A percentile compares a stretch with the other conserved stretches of the same genome.
phyloP scores from a whole-genome alignment of 177 flowering plant species.

The Vitis hybrid region DNA sequence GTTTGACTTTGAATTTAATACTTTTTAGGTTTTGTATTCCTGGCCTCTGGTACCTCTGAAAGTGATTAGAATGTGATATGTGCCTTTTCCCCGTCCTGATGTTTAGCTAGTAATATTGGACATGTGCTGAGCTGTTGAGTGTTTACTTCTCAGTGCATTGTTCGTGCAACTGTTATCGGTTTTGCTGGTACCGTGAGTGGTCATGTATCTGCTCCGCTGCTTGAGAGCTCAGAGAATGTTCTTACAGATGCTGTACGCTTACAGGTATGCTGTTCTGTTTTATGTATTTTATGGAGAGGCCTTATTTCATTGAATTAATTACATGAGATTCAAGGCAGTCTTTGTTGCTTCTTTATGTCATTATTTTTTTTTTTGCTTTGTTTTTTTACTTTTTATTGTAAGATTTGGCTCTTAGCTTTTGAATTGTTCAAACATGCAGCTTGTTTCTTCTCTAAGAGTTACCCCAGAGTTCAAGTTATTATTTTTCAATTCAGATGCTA shows the following conservation, averaged over 20 bases:
- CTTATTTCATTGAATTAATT: neutral
- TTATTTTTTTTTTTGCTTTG: neutral
- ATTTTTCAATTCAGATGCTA: slow-evolving; percentile 58
- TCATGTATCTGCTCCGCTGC: slow-evolving; percentile 22
- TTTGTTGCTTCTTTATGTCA: no score
- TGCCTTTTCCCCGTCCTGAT: neutral
- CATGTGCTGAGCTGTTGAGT: slow-evolving; percentile 8
- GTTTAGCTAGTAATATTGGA: neutral
- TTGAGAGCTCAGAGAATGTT: slow-evolving; percentile 28
- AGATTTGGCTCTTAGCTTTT: slow-evolving; percentile 14
- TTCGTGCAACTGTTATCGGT: slow-evolving; percentile 63
- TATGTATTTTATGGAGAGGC: slow-evolving; percentile 1
- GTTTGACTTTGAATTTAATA: no score
- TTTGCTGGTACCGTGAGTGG: slow-evolving; percentile 23
- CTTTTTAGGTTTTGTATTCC: neutral
- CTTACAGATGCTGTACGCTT: slow-evolving; percentile 75
- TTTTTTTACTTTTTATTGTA: neutral
- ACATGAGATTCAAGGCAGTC: no score
- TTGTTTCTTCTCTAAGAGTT: slow-evolving; percentile 75
- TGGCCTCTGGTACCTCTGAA: neutral
- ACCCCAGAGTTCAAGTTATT: slow-evolving; percentile 66
- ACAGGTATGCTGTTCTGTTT: slow-evolving; percentile 44
- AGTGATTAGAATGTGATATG: no score
- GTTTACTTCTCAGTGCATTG: slow-evolving; percentile 54
- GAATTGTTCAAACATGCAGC: slow-evolving; percentile 44